Evolutionary conservation across 352 stramenopile species (phyloP).

Genomic region (Elongisporangium prolatum): DNA sequence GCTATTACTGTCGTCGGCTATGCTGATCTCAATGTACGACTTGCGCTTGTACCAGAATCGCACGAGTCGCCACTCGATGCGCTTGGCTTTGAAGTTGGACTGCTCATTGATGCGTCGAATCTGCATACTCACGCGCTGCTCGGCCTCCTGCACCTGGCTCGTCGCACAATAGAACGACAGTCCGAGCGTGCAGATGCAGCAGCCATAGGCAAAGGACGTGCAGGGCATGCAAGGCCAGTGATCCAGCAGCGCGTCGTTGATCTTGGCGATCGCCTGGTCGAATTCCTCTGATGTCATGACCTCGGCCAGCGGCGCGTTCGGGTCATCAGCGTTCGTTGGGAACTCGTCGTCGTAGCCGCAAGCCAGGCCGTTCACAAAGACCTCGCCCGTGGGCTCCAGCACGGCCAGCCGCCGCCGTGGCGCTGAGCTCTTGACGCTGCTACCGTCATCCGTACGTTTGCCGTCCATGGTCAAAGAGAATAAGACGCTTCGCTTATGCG

Average conservation of each 20-base stretch:
- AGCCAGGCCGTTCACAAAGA: slow-evolving; percentile 78
- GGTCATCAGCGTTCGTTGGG: slow-evolving; percentile 18
- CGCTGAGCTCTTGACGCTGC: slow-evolving; percentile 8
- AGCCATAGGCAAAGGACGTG: slow-evolving; percentile 76
- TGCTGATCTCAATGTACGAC: slow-evolving; percentile 63
- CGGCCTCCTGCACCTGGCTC: slow-evolving; percentile 67
- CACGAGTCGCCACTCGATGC: slow-evolving; percentile 64
- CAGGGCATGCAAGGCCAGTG: slow-evolving; percentile 83
- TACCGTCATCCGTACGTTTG: background rate
- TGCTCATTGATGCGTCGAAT: slow-evolving; percentile 69
- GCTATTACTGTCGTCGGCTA: background rate
- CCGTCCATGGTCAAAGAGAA: background rate
- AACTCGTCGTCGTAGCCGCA: slow-evolving; percentile 76
- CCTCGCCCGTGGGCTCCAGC: slow-evolving; percentile 58
- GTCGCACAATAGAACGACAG: slow-evolving; percentile 80
- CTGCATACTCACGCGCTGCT: slow-evolving; percentile 57
- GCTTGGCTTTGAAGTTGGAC: slow-evolving; percentile 41
- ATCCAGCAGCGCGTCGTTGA: slow-evolving; percentile 80
- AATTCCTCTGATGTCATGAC: slow-evolving; percentile 70
- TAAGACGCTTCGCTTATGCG: background rate
- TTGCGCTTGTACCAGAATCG: slow-evolving; percentile 62
- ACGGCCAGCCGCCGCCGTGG: slow-evolving; percentile 29
- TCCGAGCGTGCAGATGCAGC: slow-evolving; percentile 77
- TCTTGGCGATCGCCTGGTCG: slow-evolving; percentile 44
- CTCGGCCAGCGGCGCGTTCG: slow-evolving; percentile 22